Percentiles rank a stretch among this genome's conserved stretches.
phyloP scores from a whole-genome alignment of 441 rosid species.

The Syzygium malaccense region DNA sequence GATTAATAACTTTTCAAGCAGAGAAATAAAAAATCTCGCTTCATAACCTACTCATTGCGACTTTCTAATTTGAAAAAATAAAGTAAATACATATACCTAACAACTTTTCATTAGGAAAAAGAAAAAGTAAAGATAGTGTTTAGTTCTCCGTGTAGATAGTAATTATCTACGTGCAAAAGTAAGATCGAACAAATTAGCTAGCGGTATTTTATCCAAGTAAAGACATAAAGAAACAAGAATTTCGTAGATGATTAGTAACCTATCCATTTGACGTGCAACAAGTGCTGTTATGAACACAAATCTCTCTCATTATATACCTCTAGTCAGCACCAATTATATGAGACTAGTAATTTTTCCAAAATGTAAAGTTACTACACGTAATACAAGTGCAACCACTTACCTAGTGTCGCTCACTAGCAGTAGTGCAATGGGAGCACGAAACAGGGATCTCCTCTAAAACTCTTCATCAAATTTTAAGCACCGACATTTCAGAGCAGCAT shows the following conservation, averaged over 20 bases:
- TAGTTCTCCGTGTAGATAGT: neutral
- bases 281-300: neutral
- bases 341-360: neutral
- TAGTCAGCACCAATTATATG: neutral
- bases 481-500: neutral
- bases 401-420: neutral
- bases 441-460: neutral
- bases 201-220: neutral
- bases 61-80: too few species aligned
- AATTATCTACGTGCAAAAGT: neutral
- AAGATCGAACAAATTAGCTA: neutral
- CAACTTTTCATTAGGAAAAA: too few species aligned
- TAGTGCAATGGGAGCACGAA: neutral
- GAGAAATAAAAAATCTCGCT: neutral
- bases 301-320: neutral
- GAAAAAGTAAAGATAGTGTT: neutral
- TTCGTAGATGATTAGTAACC: too few species aligned
- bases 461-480: constrained; percentile 10
- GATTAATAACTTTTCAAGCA: neutral
- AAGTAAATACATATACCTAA: neutral
- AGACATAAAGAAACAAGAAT: neutral
- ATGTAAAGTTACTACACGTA: neutral
- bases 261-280: neutral
- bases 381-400: neutral
- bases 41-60: neutral